Conservation (phyloP, 2,329 filamentous ascomycete genomes). For the Cryphonectria japonica region DNA sequence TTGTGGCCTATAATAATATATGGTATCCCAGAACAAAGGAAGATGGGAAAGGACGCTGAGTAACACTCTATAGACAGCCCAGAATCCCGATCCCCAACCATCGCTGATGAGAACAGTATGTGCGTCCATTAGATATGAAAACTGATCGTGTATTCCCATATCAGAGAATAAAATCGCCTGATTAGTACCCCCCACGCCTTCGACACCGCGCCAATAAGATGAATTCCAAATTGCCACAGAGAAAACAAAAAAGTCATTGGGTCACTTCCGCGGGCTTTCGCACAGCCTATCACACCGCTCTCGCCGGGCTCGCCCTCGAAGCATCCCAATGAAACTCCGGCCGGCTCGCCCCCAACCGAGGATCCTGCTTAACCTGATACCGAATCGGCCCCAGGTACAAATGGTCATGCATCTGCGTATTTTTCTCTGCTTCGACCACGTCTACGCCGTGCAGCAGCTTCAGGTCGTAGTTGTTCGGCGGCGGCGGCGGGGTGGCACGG, state of each 20-base stretch:
- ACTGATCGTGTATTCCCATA: not conserved
- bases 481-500: not conserved
- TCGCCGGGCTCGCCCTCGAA: constrained; percentile 1
- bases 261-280: too few species aligned
- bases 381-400: constrained; percentile 13
- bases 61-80: too few species aligned
- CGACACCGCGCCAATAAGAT: not conserved
- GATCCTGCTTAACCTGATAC: constrained; percentile 10
- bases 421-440: not conserved
- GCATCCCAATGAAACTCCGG: constrained; percentile 14
- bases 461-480: constrained; percentile 11
- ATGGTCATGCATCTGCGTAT: not conserved
- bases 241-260: not conserved
- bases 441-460: constrained; percentile 2
- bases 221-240: not conserved
- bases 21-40: too few species aligned
- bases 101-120: too few species aligned
- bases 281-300: not conserved
- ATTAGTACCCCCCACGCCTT: too few species aligned
- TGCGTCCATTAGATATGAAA: too few species aligned
- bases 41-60: too few species aligned
- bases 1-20: not conserved
- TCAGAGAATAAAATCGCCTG: not conserved
- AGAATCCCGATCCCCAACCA: too few species aligned
- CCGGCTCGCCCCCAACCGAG: not conserved